Conservation (phyloP, 2,329 filamentous ascomycete species). For the Paraconiothyrium brasiliense region DNA sequence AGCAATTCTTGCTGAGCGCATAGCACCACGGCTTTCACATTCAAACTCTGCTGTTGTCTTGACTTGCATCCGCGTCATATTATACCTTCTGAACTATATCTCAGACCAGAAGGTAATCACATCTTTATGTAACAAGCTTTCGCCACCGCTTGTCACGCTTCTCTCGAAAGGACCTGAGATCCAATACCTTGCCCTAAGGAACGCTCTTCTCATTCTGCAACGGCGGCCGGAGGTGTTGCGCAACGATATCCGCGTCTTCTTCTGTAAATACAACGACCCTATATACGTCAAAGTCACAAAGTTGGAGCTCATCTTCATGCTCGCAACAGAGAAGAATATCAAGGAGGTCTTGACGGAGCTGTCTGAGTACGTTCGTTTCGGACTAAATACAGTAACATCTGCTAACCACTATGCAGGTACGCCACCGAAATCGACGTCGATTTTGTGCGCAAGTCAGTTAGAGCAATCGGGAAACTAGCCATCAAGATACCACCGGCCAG, state of each 20-base stretch:
- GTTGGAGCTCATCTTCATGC: conserved; percentile 98
- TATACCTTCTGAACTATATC: conserved; percentile 99
- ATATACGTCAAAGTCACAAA: conserved; percentile 99
- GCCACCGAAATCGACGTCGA: conserved; percentile 98
- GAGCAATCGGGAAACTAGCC: conserved; percentile 95
- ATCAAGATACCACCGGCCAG: conserved; percentile 99
- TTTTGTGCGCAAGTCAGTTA: conserved; percentile 96
- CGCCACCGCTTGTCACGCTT: conserved; percentile 91
- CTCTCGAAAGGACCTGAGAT: conserved; percentile 97
- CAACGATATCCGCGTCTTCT: conserved; percentile 98
- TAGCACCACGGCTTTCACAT: conserved; percentile 94
- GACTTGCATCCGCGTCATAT: conserved; percentile 93
- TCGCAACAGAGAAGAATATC: conserved; percentile 95
- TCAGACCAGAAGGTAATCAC: conserved; percentile 88
- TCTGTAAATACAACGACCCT: conserved; percentile 99
- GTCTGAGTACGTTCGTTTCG: conserved; percentile 70
- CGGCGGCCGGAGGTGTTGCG: conserved; percentile 89
- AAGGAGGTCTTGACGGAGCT: conserved; percentile 93
- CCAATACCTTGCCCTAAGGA: conserved; percentile 94
- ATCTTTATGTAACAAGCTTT: conserved; percentile 88
- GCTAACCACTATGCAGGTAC: conserved; percentile 61
- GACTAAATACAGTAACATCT: neutral
- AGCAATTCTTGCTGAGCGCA: conserved; percentile 87
- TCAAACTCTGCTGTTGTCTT: conserved; percentile 96
- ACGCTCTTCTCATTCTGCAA: conserved; percentile 92